Conservation (phyloP, 768 basidiomycete species). For the Trametes coccinea region DNA sequence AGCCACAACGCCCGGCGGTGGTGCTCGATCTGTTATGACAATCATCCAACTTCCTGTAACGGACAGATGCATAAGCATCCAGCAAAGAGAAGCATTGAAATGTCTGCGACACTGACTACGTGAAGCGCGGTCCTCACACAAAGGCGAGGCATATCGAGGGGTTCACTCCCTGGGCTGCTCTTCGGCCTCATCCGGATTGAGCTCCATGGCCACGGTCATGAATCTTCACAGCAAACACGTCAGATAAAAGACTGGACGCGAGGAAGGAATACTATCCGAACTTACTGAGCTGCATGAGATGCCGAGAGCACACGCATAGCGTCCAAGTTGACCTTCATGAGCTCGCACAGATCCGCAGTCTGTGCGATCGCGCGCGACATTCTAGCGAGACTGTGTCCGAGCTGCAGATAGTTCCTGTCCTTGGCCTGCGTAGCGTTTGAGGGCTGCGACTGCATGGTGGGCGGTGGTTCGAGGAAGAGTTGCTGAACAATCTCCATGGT, state of each 20-base stretch:
- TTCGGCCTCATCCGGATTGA: conserved; percentile 26
- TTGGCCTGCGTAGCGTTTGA: conserved; percentile 76
- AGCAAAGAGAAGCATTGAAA: too few relatives aligned
- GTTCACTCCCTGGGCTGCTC: conserved; percentile 1
- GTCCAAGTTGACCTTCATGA: conserved; percentile 71
- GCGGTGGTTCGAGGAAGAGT: background rate
- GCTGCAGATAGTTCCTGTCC: conserved; percentile 77
- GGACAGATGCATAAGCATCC: too few relatives aligned
- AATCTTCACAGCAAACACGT: conserved; percentile 36
- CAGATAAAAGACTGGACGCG: background rate
- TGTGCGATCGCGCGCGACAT: conserved; percentile 68
- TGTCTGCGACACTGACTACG: too few relatives aligned
- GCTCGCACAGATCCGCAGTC: conserved; percentile 77
- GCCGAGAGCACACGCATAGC: conserved; percentile 81
- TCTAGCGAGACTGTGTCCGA: conserved; percentile 65
- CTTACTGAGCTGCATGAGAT: conserved; percentile 80
- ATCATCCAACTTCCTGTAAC: too few relatives aligned
- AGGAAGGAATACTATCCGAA: conserved; percentile 1
- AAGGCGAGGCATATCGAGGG: background rate
- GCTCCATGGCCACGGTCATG: conserved; percentile 50
- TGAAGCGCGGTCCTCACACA: background rate
- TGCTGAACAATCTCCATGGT: background rate
- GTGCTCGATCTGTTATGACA: too few relatives aligned
- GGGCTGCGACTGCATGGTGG: conserved; percentile 36
- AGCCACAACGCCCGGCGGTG: too few relatives aligned